Base-by-base conservation (phyloP, 805 yeast genomes). In the Pichia pseudocactophila region DNA sequence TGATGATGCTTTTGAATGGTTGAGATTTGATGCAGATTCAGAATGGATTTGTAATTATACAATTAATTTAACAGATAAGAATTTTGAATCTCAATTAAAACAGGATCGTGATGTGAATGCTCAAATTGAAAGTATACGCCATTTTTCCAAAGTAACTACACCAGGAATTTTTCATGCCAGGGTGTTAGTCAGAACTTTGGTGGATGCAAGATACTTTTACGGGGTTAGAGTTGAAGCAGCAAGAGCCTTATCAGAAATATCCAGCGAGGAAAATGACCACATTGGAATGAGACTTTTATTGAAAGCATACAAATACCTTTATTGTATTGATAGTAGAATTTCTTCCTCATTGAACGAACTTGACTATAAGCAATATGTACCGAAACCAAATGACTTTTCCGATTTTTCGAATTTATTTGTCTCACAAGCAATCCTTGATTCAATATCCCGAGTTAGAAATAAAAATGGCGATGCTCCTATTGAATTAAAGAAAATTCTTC, bases 71-170 rank as follows among this genome's bases (percentile, higher is more conserved):
- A 95, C 96, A 0, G 97, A 88, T 53, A 83, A 87, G 56, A 92
- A 92, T 97, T 92, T 75, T 58, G 84, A 87, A 1, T 85, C 97
- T 0, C 98, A 92, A 56, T 64, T 92, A 26, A 92, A 85, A 52
- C 95, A 88, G 57, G 99, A 92, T 62, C 67, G 96, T 48, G 99
- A 92, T 56, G 94, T 92, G 16, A 96, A 88, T 47, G 98, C 99
- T 0, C 99, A 92, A 55, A 63, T 78, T 34, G 96, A 87, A 41
- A 87, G 96, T 9, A 73, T 89, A 13, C 65, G 70, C 39, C 85
- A 74, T 58, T 90, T 86, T 60, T 79, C 82, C 7, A 74, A 70
- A 17, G 62, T 70, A 10, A 70, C 70, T 40, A 72, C 75, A 42
- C 84, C 88, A 0, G 70, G 73, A 2, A 50, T 69, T 0, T 66